Evolutionary conservation across 1,284 basidiomycete species (phyloP).

Genomic region (Cryptococcus amylolentus): DNA sequence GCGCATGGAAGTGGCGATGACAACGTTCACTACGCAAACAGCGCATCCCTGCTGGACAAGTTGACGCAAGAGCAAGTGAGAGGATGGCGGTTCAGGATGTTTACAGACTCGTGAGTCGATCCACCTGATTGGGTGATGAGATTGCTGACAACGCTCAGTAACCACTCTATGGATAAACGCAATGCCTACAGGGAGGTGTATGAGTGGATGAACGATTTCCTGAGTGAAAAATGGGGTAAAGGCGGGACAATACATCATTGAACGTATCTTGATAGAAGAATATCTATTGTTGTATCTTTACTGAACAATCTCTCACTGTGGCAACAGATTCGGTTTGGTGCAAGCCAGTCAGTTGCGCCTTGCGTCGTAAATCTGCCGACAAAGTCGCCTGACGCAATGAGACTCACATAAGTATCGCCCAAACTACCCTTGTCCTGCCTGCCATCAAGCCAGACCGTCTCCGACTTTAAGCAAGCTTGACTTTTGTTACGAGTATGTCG

Average conservation of each 20-base stretch:
- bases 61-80: slow-evolving; percentile 72
- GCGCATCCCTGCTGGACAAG: slow-evolving; percentile 86
- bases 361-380: too few species aligned
- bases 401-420: too few species aligned
- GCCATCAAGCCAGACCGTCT: too few species aligned
- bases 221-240: slow-evolving; percentile 87
- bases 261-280: not conserved
- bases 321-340: too few species aligned
- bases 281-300: not conserved
- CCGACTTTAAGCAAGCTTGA: too few species aligned
- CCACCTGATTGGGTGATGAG: not conserved
- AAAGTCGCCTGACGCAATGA: too few species aligned
- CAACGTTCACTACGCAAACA: slow-evolving; percentile 88
- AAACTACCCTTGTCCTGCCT: too few species aligned
- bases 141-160: slow-evolving; percentile 53
- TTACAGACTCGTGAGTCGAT: slow-evolving; percentile 75
- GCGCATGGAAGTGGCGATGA: slow-evolving; percentile 93
- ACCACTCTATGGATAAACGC: slow-evolving; percentile 68
- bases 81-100: slow-evolving; percentile 87
- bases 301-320: not conserved
- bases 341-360: too few species aligned
- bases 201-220: slow-evolving; percentile 78
- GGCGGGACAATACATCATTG: slow-evolving; percentile 56
- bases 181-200: slow-evolving; percentile 80
- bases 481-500: too few species aligned